These are phyloP conservation scores for Botrytis fabae DNA, from an alignment of 2,329 filamentous ascomycete species.

Conservation along the genomic window DNA sequence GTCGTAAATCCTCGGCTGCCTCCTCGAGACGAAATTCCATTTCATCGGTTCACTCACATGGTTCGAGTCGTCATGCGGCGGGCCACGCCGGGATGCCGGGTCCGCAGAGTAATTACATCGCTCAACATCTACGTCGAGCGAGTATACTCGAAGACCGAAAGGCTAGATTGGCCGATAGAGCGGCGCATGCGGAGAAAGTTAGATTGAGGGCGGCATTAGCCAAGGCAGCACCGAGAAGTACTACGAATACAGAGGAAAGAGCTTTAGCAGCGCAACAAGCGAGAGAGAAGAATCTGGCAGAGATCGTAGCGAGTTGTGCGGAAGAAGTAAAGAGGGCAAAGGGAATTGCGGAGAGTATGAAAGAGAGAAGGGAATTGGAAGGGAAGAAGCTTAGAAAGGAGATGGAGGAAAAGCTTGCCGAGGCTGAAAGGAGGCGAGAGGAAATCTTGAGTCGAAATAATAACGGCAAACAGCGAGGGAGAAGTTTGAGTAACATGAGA, in stretches of 20 bases:
- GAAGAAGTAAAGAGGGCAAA: constrained; percentile 83
- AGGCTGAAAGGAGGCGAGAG: constrained; percentile 71
- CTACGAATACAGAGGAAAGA: constrained; percentile 69
- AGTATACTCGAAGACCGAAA: constrained; percentile 81
- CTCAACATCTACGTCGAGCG: constrained; percentile 75
- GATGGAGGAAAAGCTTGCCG: constrained; percentile 78
- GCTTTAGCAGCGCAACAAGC: constrained; percentile 76
- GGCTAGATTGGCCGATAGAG: constrained; percentile 75
- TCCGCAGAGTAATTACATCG: constrained; percentile 75
- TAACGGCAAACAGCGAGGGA: constrained; percentile 53
- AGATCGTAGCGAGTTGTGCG: constrained; percentile 78
- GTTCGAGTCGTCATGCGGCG: constrained; percentile 49
- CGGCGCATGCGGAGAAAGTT: constrained; percentile 81
- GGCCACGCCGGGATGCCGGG: constrained; percentile 27
- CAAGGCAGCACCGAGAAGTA: constrained; percentile 66
- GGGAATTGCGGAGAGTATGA: constrained; percentile 78
- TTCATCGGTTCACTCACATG: constrained; percentile 64
- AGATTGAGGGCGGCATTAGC: constrained; percentile 72
- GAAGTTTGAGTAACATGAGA: constrained; percentile 55
- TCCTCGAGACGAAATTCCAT: constrained; percentile 80
- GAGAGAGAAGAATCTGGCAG: constrained; percentile 76
- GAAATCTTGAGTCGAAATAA: constrained; percentile 58
- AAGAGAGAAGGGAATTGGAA: constrained; percentile 75
- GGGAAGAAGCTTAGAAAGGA: constrained; percentile 67
- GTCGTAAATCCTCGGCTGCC: constrained; percentile 72